These are phyloP conservation scores for Bombardia bombarda DNA, from an alignment of 495 filamentous ascomycete species.

Conservation along the genomic window DNA sequence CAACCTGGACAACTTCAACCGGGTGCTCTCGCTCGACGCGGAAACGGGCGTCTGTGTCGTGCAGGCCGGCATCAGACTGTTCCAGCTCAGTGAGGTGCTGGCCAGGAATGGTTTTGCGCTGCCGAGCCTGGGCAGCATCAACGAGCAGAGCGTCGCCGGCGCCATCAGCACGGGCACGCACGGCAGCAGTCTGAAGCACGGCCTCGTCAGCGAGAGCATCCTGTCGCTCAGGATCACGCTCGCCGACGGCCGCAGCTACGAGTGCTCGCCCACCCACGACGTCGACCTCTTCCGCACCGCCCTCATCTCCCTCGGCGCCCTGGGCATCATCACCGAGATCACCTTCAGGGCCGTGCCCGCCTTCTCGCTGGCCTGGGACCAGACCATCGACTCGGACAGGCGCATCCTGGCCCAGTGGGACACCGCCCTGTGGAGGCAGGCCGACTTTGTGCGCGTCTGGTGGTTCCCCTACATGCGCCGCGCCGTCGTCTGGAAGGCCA, in stretches of 20 bases:
- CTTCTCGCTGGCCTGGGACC: conserved; percentile 79
- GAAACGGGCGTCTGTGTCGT: conserved; percentile 60
- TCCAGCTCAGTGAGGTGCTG: conserved; percentile 58
- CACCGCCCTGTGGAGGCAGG: conserved; percentile 65
- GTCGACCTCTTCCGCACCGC: conserved; percentile 80
- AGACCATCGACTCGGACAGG: conserved; percentile 61
- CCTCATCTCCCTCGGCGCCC: conserved; percentile 75
- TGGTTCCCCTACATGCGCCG: conserved; percentile 90
- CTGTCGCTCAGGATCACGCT: conserved; percentile 68
- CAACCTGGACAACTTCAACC: conserved; percentile 78
- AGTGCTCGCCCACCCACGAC: conserved; percentile 65
- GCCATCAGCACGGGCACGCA: conserved; percentile 92
- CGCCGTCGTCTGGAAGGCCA: conserved; percentile 79
- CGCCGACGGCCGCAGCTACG: conserved; percentile 66
- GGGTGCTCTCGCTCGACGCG: conserved; percentile 58
- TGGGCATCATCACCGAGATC: conserved; percentile 86
- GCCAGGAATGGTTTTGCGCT: conserved; percentile 69
- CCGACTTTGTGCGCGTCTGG: conserved; percentile 91
- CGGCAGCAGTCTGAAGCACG: conserved; percentile 77
- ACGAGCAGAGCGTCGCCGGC: conserved; percentile 86
- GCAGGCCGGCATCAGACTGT: conserved; percentile 77
- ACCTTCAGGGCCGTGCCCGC: conserved; percentile 68
- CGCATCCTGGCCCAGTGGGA: conserved; percentile 67
- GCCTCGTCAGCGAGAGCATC: conserved; percentile 71
- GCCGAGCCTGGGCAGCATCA: conserved; percentile 88